Base-by-base conservation (phyloP, 768 basidiomycete genomes). In the Leccinum rimulosum region DNA sequence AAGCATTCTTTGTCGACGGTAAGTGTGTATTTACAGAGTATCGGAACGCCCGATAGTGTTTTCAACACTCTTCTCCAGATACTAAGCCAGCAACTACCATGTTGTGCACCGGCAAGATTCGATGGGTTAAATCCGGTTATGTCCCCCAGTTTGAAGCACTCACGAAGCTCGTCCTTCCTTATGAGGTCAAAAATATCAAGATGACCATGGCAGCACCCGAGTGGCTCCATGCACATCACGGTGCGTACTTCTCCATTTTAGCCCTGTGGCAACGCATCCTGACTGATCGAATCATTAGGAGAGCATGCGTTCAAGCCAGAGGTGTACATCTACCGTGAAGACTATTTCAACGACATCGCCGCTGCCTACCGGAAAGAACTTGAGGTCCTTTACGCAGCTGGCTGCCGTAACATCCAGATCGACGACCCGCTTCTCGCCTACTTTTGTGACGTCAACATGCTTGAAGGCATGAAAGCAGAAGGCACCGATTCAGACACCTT, bases 221-320 rank as follows among this genome's bases (percentile, higher is more conserved):
- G 43, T 88, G 87, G 86, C 85, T 83, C 69, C 86, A 87, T 68
- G 81, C 87, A 30, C 81, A 83, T 28, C 85, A 86, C 66, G 87
- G 87, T 52, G 78, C 77, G 60, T 8, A 6, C 15, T 10, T 15
- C 40, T 19, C 36, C 17, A 4, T 25, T n/a, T 50, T 4, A 4
- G 10, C 14, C 8, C 17, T 14, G 15, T 9, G 3, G 3, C 2
- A 5, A 6, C 2, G 27, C 49, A 27, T 1, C 4, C 6, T 4
- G 9, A 49, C 49, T 63, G 25, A 61, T 31, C 2, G 3, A n/a
- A 33, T 3, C 5, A 19, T 19, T 43, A 43, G 69, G 69, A 10
- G 56, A 71, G n/a, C 52, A 71, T 38, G 65, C 70, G 2, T 70
- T 61, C 55, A n/a, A 15, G 9, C 58, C 58, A 19, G 66, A 25